These are phyloP conservation scores for Fonsecaea pugnacius DNA, from an alignment of 2,329 filamentous ascomycete species.

Conservation along the genomic window DNA sequence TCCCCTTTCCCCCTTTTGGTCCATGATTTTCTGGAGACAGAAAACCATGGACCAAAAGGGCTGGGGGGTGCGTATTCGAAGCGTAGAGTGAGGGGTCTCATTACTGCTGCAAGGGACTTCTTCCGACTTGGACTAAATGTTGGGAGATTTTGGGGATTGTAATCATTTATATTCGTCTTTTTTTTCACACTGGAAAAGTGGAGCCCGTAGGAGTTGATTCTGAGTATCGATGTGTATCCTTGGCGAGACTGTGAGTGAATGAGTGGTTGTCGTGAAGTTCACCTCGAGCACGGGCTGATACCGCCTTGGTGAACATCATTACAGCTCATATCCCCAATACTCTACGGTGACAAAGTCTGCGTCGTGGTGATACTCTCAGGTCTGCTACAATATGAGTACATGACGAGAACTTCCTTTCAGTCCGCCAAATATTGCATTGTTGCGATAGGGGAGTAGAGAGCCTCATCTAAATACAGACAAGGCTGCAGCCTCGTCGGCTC, in stretches of 20 bases:
- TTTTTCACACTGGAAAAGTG: no score
- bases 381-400: not conserved
- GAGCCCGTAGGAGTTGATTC: no score
- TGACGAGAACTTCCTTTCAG: not conserved
- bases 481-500: not conserved
- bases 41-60: not conserved
- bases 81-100: not conserved
- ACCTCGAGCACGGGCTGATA: no score
- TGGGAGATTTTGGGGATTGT: not conserved
- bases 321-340: no score
- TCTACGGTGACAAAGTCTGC: no score
- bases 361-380: no score
- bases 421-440: not conserved
- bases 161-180: no score
- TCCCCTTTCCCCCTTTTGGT: not conserved
- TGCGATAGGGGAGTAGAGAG: not conserved
- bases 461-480: not conserved
- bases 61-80: not conserved
- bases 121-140: not conserved
- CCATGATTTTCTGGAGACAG: no score
- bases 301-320: no score
- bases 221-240: no score
- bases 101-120: not conserved
- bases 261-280: no score
- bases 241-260: no score